These are phyloP conservation scores for Cylindrotheca fusiformis DNA, from an alignment of 108 stramenopile genomes.

Conservation along the genomic window DNA sequence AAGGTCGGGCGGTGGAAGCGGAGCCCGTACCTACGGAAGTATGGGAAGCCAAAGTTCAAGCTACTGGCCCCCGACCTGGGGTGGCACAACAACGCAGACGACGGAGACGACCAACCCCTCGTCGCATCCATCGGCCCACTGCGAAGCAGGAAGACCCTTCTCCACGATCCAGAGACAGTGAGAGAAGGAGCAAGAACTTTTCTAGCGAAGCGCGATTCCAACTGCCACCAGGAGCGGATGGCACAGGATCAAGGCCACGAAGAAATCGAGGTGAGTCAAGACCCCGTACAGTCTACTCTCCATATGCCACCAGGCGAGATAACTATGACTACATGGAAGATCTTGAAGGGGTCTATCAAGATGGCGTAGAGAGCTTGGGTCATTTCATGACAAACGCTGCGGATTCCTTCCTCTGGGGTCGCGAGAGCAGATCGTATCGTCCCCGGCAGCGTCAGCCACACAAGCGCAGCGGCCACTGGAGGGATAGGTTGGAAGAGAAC, in stretches of 20 bases:
- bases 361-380: constrained; percentile 30
- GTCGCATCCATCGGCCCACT: no score
- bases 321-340: constrained; percentile 1
- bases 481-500: constrained; percentile 35
- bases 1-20: neutral
- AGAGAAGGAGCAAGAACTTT: no score
- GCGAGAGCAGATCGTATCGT: neutral
- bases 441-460: neutral
- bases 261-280: neutral
- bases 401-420: constrained; percentile 35
- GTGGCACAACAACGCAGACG: no score
- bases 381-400: constrained; percentile 26
- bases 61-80: no score
- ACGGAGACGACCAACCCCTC: no score
- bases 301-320: neutral
- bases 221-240: no score
- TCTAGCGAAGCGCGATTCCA: no score
- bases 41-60: no score
- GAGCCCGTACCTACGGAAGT: neutral
- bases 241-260: neutral
- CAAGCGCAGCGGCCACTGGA: constrained; percentile 26
- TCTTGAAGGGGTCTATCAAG: neutral
- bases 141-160: no score
- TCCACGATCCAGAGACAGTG: no score
- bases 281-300: constrained; percentile 20